phyloP scores from a whole-genome alignment of 306 rosid genomes.

The Alnus rubra region DNA sequence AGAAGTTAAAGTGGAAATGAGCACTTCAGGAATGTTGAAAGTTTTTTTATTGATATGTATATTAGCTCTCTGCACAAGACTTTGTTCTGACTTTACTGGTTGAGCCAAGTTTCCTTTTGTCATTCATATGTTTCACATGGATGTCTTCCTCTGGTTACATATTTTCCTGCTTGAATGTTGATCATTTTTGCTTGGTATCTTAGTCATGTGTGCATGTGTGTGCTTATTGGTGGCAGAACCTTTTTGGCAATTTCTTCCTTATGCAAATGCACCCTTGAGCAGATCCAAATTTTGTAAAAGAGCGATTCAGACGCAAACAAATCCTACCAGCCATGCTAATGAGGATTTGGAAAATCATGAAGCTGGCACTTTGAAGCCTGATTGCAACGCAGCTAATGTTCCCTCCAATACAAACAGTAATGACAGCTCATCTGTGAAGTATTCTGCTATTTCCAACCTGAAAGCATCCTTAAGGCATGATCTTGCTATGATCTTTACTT shows the following conservation, averaged over 20 bases:
- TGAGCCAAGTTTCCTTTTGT: background rate
- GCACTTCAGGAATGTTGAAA: background rate
- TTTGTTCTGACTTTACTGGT: background rate
- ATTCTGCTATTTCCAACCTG: slow-evolving; percentile 53
- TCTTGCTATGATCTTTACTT: slow-evolving; percentile 87
- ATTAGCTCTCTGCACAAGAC: background rate
- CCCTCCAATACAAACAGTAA: slow-evolving; percentile 25
- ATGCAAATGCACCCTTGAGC: slow-evolving; percentile 34
- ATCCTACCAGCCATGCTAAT: slow-evolving; percentile 32
- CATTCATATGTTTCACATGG: background rate
- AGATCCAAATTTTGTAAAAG: slow-evolving; percentile 40
- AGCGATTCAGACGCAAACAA: slow-evolving; percentile 37
- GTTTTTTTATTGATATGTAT: background rate
- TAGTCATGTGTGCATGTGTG: background rate
- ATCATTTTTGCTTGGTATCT: slow-evolving; percentile 6
- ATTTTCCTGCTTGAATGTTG: background rate
- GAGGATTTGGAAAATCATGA: slow-evolving; percentile 44
- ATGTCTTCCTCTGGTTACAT: background rate
- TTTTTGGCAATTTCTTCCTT: slow-evolving; percentile 37
- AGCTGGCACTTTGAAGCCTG: slow-evolving; percentile 23
- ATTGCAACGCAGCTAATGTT: slow-evolving; percentile 20
- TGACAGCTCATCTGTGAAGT: slow-evolving; percentile 32
- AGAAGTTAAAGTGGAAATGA: background rate
- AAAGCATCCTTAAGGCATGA: slow-evolving; percentile 86
- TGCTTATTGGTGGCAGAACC: slow-evolving; percentile 47